Conservation (phyloP, 225 moss, liverwort and hornwort species). For the Asterella californica region DNA sequence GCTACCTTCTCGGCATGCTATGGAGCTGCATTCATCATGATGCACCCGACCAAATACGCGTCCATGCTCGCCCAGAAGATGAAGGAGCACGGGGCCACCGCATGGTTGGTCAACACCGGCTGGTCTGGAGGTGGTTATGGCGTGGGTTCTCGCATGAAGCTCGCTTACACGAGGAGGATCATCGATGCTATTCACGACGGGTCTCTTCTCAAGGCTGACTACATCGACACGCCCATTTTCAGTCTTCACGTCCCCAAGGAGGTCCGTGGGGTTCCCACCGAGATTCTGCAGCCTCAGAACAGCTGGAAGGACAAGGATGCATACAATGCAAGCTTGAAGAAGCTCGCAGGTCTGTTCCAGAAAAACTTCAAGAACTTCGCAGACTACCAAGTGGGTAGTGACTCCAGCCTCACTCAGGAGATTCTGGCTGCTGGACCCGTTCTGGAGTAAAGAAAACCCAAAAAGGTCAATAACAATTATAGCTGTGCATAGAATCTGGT, state of each 20-base stretch:
- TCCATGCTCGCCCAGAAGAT: conserved; percentile 95
- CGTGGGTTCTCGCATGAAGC: conserved; percentile 73
- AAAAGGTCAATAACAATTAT: too few species aligned
- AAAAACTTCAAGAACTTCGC: conserved; percentile 46
- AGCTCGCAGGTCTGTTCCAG: conserved; percentile 46
- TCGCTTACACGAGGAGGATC: conserved; percentile 83
- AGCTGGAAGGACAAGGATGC: conserved; percentile 48
- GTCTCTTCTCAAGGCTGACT: conserved; percentile 55
- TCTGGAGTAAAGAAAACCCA: conserved; percentile 17
- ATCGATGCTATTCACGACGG: conserved; percentile 96
- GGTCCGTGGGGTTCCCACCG: conserved; percentile 74
- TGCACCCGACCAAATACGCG: conserved; percentile 95
- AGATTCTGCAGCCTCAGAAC: conserved; percentile 78
- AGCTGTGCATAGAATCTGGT: neutral
- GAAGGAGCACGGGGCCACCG: conserved; percentile 68
- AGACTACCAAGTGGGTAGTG: conserved; percentile 47
- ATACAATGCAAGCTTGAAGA: conserved; percentile 41
- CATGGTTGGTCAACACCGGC: conserved; percentile 96
- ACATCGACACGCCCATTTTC: conserved; percentile 72
- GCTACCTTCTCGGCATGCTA: conserved; percentile 98
- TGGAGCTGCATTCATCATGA: conserved; percentile 99
- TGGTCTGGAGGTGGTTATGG: conserved; percentile 98
- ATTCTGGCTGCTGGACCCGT: conserved; percentile 50
- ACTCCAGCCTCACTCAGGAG: conserved; percentile 37
- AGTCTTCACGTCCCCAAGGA: conserved; percentile 70